Evolutionary conservation across 2,329 filamentous ascomycete genomes (phyloP).

Genomic region (Plectosphaerella sp.): DNA sequence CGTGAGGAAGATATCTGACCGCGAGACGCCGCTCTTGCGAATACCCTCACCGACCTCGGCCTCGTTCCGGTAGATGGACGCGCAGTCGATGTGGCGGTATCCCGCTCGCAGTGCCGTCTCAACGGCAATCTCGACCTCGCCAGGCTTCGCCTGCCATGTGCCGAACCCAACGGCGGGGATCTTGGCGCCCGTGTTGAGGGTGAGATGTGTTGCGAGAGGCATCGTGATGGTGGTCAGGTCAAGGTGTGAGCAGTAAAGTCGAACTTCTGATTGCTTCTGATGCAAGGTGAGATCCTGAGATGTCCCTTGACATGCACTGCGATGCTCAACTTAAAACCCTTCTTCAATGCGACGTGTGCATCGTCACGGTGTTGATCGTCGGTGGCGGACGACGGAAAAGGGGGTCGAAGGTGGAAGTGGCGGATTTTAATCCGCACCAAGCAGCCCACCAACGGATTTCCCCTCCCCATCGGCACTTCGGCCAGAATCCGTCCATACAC

Average conservation of each 20-base stretch:
- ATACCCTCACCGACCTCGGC: conserved; percentile 37
- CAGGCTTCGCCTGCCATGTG: conserved; percentile 20
- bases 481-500: background rate
- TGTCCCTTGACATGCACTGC: background rate
- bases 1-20: conserved; percentile 44
- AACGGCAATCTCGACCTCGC: conserved; percentile 43
- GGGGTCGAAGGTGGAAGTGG: too few relatives aligned
- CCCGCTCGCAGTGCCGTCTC: conserved; percentile 38
- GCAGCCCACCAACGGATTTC: conserved; percentile 4
- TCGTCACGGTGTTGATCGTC: background rate
- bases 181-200: conserved; percentile 14
- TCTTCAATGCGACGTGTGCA: background rate
- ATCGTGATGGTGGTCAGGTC: conserved; percentile 2
- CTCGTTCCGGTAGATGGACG: conserved; percentile 41
- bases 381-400: conserved; percentile 1
- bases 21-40: conserved; percentile 29
- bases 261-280: background rate
- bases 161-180: conserved; percentile 15
- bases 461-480: background rate
- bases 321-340: background rate
- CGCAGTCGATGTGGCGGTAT: conserved; percentile 44
- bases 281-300: background rate
- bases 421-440: conserved; percentile 1
- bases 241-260: background rate
- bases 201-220: conserved; percentile 12